These are phyloP conservation scores for Dendrocalamus sinicus DNA, from an alignment of 176 grass and related monocot species.

Conservation along the genomic window DNA sequence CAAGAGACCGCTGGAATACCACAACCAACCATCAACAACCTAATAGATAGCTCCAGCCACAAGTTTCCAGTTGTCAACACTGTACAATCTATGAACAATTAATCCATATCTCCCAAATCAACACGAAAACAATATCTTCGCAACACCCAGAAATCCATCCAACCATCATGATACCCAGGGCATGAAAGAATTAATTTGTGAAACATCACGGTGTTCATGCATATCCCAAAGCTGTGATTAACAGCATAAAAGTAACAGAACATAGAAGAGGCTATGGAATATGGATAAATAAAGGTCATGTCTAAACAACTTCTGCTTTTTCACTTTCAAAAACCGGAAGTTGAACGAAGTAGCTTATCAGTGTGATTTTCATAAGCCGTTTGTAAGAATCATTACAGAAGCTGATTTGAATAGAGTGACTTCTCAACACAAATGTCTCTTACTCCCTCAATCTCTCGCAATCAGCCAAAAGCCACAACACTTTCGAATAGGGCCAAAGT, in stretches of 20 bases:
- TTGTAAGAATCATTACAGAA: no score
- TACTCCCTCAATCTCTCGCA: no score
- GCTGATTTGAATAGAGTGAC: no score
- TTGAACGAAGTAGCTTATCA: no score
- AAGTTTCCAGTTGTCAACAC: not conserved
- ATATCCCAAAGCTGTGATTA: not conserved
- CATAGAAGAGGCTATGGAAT: not conserved
- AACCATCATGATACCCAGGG: not conserved
- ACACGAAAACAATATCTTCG: not conserved
- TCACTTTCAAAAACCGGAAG: no score
- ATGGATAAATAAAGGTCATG: constrained; percentile 10
- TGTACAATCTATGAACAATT: not conserved
- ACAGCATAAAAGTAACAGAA: not conserved
- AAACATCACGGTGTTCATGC: not conserved
- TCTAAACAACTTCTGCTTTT: no score
- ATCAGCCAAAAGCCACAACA: no score
- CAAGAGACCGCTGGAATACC: not conserved
- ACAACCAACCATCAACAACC: not conserved
- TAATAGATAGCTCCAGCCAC: not conserved
- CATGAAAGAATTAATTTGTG: not conserved
- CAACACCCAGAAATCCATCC: not conserved
- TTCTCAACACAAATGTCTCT: no score
- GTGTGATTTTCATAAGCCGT: no score
- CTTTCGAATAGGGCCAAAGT: not conserved
- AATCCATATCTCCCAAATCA: not conserved